Evolutionary conservation across 129 eudicot genomes (phyloP).

Genomic region (Helianthus tuberosus): DNA sequence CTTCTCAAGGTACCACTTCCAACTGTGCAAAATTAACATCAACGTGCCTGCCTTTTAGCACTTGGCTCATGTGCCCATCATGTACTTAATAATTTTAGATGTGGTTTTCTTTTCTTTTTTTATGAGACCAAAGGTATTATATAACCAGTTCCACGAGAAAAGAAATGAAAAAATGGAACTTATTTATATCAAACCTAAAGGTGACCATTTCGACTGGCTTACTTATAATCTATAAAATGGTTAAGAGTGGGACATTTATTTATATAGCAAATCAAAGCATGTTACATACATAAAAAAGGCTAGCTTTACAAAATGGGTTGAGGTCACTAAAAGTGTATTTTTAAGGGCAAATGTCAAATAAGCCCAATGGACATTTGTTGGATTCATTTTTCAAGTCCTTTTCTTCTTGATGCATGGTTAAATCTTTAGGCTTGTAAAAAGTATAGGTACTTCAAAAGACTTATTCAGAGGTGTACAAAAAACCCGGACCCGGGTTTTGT

Average conservation of each 20-base stretch:
- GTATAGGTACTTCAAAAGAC: not conserved
- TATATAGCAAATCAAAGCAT: not conserved
- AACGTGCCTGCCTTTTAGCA: constrained; percentile 4
- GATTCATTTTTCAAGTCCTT: not conserved
- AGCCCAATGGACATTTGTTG: not conserved
- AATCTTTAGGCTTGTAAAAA: no score
- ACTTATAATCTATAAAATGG: not conserved
- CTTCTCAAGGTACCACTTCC: constrained; percentile 83
- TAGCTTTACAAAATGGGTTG: not conserved
- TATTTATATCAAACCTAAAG: not conserved
- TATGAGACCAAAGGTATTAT: not conserved
- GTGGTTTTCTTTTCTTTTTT: not conserved
- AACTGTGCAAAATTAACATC: constrained; percentile 38
- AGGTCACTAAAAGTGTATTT: not conserved
- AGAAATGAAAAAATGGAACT: not conserved
- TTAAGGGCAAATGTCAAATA: not conserved
- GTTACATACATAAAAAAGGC: not conserved
- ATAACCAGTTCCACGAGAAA: no score
- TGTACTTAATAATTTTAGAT: not conserved
- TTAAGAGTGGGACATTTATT: no score
- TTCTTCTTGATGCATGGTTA: not conserved
- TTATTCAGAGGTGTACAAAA: not conserved
- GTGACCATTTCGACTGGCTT: not conserved
- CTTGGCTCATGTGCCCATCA: not conserved
- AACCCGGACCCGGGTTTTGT: no score